These are phyloP conservation scores for Glebionis coronaria DNA, from an alignment of 129 eudicot genomes.

Conservation along the genomic window DNA sequence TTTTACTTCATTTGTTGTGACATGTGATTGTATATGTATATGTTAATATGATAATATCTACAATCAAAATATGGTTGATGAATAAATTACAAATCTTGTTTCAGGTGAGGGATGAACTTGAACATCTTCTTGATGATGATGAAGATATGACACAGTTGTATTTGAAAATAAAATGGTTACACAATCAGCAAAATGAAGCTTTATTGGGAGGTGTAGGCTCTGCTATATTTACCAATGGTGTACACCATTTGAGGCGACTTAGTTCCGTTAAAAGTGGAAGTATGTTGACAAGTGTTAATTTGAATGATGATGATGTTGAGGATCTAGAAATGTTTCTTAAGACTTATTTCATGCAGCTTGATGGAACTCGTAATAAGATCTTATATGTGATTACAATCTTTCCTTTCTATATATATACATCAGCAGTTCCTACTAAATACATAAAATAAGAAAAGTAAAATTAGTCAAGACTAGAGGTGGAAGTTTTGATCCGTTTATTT, in stretches of 20 bases:
- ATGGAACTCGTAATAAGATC: conserved; percentile 97
- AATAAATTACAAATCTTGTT: conserved; percentile 20
- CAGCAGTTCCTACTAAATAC: background rate
- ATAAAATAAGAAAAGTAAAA: background rate
- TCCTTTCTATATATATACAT: background rate
- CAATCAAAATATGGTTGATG: background rate
- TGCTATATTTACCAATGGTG: conserved; percentile 43
- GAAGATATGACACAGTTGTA: conserved; percentile 94
- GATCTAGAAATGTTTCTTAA: conserved; percentile 98
- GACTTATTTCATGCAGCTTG: conserved; percentile 98
- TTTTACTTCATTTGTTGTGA: no score
- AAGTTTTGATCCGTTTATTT: no score
- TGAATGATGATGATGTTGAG: conserved; percentile 72
- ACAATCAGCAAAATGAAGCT: conserved; percentile 68
- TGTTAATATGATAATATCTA: background rate
- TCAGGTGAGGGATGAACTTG: conserved; percentile 97
- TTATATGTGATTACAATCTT: conserved; percentile 59
- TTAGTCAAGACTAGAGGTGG: no score
- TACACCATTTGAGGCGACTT: conserved; percentile 51
- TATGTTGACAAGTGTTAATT: conserved; percentile 58
- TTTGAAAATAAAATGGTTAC: conserved; percentile 81
- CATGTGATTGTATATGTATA: no score
- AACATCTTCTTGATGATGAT: conserved; percentile 95
- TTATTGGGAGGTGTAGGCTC: conserved; percentile 52
- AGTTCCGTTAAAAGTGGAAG: conserved; percentile 86